These are phyloP conservation scores for Zymoseptoria pseudotritici DNA, from an alignment of 2,329 filamentous ascomycete species.

Conservation along the genomic window DNA sequence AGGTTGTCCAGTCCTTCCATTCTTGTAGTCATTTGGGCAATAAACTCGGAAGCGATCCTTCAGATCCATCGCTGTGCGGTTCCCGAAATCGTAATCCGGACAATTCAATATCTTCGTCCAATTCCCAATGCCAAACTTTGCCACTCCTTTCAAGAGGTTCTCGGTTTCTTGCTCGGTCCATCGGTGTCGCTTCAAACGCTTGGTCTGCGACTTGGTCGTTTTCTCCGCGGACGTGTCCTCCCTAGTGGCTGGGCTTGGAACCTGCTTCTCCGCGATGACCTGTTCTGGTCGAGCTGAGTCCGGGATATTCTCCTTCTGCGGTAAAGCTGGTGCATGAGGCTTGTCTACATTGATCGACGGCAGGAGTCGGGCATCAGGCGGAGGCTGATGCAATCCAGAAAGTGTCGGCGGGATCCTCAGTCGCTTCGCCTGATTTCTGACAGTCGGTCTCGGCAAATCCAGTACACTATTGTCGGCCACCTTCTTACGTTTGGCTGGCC, in stretches of 20 bases:
- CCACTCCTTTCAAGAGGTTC: slow-evolving; percentile 51
- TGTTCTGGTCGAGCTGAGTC: neutral
- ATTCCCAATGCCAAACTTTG: slow-evolving; percentile 54
- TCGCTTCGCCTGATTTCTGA: slow-evolving; percentile 24
- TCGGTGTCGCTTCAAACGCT: slow-evolving; percentile 35
- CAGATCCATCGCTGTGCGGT: slow-evolving; percentile 53
- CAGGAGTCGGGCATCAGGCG: slow-evolving; percentile 53
- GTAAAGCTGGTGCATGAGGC: slow-evolving; percentile 6
- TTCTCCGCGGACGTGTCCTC: slow-evolving; percentile 20
- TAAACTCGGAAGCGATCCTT: slow-evolving; percentile 48
- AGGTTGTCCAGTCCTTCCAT: neutral
- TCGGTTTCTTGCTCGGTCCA: slow-evolving; percentile 58
- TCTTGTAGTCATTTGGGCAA: slow-evolving; percentile 22
- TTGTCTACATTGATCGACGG: slow-evolving; percentile 47
- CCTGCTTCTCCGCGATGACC: neutral
- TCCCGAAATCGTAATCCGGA: slow-evolving; percentile 50
- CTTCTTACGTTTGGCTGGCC: slow-evolving; percentile 24
- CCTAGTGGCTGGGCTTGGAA: slow-evolving; percentile 11
- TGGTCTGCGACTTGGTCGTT: slow-evolving; percentile 30
- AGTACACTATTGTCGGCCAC: slow-evolving; percentile 13
- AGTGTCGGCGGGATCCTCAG: slow-evolving; percentile 43
- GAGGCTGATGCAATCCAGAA: slow-evolving; percentile 57
- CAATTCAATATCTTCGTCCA: slow-evolving; percentile 57
- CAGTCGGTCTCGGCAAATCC: slow-evolving; percentile 33
- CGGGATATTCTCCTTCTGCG: neutral